phyloP scores from a whole-genome alignment of 225 moss, liverwort and hornwort species.

The Pleurozium schreberi region DNA sequence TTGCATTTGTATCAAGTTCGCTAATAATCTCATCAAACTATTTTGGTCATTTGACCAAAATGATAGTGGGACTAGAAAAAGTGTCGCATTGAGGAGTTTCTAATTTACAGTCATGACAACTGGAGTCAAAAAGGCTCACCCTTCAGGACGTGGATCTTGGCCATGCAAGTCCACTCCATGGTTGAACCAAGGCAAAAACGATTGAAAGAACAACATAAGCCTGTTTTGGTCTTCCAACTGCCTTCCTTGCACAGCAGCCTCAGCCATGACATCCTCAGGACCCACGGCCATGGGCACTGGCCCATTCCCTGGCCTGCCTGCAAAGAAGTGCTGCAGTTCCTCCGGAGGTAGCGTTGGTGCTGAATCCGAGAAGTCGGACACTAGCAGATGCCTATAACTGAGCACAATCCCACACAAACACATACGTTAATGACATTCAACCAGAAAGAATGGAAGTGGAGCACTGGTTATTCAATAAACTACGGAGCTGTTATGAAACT shows the following conservation, averaged over 20 bases:
- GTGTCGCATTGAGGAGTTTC: background rate
- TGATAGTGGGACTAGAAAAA: background rate
- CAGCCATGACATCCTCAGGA: conserved; percentile 9
- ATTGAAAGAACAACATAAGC: conserved; percentile 52
- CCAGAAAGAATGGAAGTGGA: background rate
- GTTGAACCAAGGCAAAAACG: conserved; percentile 62
- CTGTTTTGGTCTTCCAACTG: conserved; percentile 48
- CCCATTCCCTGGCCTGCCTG: conserved; percentile 8
- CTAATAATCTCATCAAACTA: background rate
- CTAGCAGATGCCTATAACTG: conserved; percentile 71
- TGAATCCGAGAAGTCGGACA: conserved; percentile 86
- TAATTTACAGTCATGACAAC: background rate
- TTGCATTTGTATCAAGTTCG: background rate
- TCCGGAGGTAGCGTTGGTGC: conserved; percentile 53
- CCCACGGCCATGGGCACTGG: conserved; percentile 7
- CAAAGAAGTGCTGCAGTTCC: conserved; percentile 57
- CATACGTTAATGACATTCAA: background rate
- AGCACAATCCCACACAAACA: background rate
- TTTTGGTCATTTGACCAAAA: background rate
- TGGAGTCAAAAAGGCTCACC: background rate
- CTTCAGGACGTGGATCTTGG: conserved; percentile 24
- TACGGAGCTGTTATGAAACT: too few relatives aligned
- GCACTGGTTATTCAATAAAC: background rate
- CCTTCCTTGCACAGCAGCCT: conserved; percentile 20
- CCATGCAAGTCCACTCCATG: conserved; percentile 41